These are phyloP conservation scores for Geotrichum phurueaensis DNA, from an alignment of 1,139 yeast species.

Conservation along the genomic window DNA sequence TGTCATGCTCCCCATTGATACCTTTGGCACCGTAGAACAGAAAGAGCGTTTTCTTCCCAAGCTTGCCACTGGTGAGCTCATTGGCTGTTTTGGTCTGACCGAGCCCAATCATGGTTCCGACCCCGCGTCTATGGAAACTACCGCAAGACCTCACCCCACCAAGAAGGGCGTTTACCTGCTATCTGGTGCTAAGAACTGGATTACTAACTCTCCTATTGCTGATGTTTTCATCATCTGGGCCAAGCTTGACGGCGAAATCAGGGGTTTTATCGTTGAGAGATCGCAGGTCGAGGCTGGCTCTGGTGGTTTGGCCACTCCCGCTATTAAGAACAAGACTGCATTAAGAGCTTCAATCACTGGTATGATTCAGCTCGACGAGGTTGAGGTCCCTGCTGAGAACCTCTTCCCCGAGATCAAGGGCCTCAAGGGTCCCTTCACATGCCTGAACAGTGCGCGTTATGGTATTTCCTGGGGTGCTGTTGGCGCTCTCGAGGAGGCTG, in stretches of 20 bases:
- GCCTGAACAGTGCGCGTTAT: constrained; percentile 41
- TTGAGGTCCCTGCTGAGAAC: constrained; percentile 42
- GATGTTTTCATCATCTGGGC: constrained; percentile 43
- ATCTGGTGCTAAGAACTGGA: constrained; percentile 43
- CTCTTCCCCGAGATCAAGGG: constrained; percentile 39
- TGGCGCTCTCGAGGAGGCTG: constrained; percentile 42
- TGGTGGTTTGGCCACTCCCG: constrained; percentile 39
- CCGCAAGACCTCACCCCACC: constrained; percentile 40
- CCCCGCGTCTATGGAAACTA: constrained; percentile 43
- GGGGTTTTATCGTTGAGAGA: constrained; percentile 42
- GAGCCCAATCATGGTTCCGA: constrained; percentile 46
- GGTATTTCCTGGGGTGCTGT: constrained; percentile 45
- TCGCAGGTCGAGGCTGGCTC: constrained; percentile 28
- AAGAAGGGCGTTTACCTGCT: constrained; percentile 40
- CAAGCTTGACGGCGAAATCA: constrained; percentile 40
- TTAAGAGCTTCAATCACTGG: constrained; percentile 44
- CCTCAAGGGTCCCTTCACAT: constrained; percentile 43
- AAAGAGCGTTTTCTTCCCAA: constrained; percentile 40
- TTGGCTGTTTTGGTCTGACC: constrained; percentile 43
- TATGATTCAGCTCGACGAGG: constrained; percentile 42
- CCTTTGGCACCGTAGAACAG: constrained; percentile 40
- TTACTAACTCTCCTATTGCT: constrained; percentile 44
- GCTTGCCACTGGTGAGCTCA: constrained; percentile 41
- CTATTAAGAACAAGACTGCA: constrained; percentile 38
- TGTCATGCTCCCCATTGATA: constrained; percentile 42